A percentile compares a stretch with the other conserved stretches of the same genome.
Evolutionary conservation across 331 rosid genomes (phyloP).

Genomic region (Spiraea crenata): DNA sequence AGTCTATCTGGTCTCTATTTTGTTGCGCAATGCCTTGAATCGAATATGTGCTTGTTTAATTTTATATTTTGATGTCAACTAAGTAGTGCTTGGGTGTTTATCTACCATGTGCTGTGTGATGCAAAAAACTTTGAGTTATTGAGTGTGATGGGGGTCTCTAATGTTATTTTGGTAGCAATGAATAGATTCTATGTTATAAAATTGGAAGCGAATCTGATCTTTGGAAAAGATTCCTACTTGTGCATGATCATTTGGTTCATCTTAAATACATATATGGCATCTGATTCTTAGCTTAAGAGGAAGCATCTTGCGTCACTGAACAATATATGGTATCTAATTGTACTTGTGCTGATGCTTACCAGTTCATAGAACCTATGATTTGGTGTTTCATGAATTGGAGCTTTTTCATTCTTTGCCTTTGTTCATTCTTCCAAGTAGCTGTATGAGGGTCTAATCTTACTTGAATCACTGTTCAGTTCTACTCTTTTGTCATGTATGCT

Average conservation of each 20-base stretch:
- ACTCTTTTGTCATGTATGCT: background rate
- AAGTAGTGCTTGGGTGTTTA: slow-evolving; percentile 1
- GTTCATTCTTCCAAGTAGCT: background rate
- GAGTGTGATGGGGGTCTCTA: too few relatives aligned
- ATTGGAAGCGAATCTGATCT: background rate
- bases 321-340: background rate
- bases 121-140: too few relatives aligned
- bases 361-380: too few relatives aligned
- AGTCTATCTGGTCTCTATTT: background rate
- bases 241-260: background rate
- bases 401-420: background rate
- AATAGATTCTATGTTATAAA: too few relatives aligned
- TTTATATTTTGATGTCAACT: background rate
- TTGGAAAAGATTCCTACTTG: background rate
- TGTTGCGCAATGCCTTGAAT: too few relatives aligned
- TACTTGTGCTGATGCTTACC: background rate
- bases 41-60: background rate
- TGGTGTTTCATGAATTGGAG: background rate
- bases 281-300: background rate
- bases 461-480: background rate
- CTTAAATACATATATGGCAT: background rate
- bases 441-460: background rate
- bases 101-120: too few relatives aligned
- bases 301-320: background rate
- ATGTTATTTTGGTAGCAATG: too few relatives aligned